Base-by-base conservation (phyloP, 2,329 filamentous ascomycete species). In the Mariannaea elegans region DNA sequence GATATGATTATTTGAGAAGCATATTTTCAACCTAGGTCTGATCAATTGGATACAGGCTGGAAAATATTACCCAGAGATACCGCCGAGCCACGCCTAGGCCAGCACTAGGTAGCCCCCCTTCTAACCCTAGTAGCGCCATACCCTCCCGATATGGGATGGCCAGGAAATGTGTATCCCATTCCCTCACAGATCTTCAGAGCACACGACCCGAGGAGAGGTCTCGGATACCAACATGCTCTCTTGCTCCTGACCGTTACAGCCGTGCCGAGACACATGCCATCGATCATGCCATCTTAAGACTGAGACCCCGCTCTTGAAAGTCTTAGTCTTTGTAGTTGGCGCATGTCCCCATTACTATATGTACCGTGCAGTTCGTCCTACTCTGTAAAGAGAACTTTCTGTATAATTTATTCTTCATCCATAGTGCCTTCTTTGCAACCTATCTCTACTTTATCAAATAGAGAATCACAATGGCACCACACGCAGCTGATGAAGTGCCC, bases 201-300 rank as follows among this genome's bases (percentile, higher is more conserved):
- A 31, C 18, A 31, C 45, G 21, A 44, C 24, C 38, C 19, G 45
- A 46, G 38, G 29, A 51, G 38, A 7, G n/a, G 6, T 54, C 41
- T 52, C 65, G 65, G 65, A 52, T 61, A 64, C 58, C 53, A 54
- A 62, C 63, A 67, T 61, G 65, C 62, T 63, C 60, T 62, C 24
- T 51, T 54, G 48, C 56, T 62, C 58, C 58, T 39, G 5, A 24
- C 39, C 16, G 32, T 48, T 23, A 29, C 32, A 24, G 44, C 7
- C 23, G 19, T 54, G 12, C 53, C 49, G 44, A 50, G 23, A 61
- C 48, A 55, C 53, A 39, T 42, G 54, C 48, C 39, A 55, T 44
- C 46, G 16, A 61, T 63, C 48, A 48, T 58, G 52, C 32, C 44
- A 63, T 54, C 38, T 44, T n/a, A 31, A 27, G 4, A 13, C 29